Base-by-base conservation (phyloP, 1,284 basidiomycete species). In the Cryptococcus amylolentus region DNA sequence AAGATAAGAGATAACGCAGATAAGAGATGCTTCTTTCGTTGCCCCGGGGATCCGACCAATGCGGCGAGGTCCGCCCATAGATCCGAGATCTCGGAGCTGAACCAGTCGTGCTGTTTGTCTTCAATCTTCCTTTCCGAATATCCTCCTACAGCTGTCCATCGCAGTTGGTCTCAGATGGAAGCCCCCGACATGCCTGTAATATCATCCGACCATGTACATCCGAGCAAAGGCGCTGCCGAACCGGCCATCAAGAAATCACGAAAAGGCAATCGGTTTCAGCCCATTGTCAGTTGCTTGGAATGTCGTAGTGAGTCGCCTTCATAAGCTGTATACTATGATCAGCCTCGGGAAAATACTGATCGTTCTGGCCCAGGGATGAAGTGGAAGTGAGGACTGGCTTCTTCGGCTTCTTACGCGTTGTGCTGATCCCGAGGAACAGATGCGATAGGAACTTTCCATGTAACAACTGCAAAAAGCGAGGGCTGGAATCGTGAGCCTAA, bases 391-490 rank as follows among this genome's bases (percentile, higher is more conserved):
- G 40, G 2, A 13, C 40, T 9, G 8, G 39, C 31, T 13, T 8
- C 16, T 18, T 6, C 35, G 26, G 23, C n/a, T 12, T 8, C 31
- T 26, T 8, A 28, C 18, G 46, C 31, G 31, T 35, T 37, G 37
- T 27, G 44, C 12, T 28, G 53, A 16, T 18, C 18, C 39, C 16
- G 37, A 23, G 2, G 23, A 31, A 28, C 37, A 55, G 53, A 51
- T 59, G 57, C 50, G 54, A 59, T 48, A 48, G 57, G 16, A 28
- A 28, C 16, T 46, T 51, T 18, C 57, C 57, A 26, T 59, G 57
- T 42, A 38, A n/a, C 4, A 43, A 54, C 54, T 57, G 56, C 23
- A 43, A 6, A 16, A 52, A 52, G 27, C 31, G 52, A 50, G 56
- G 56, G 31, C 49, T 52, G 7, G 55, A 20, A 23, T 40, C 35